Percentiles rank a stretch among this genome's conserved stretches.
Evolutionary conservation across 176 grass and related monocot species (phyloP).

Genomic region (Raddia distichophylla): DNA sequence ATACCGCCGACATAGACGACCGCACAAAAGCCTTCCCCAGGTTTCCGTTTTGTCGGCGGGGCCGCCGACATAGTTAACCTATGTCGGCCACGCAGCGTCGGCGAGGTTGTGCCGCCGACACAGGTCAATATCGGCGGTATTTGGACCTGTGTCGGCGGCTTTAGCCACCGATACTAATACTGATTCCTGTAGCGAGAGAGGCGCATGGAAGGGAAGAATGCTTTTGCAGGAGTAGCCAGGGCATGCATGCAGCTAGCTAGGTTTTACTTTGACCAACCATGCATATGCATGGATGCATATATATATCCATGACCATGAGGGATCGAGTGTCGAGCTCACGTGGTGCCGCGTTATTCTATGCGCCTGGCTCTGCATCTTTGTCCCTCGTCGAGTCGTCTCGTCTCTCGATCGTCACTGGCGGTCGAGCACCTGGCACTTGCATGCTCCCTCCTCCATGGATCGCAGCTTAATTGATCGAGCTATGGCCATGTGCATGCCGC

Average conservation of each 20-base stretch:
- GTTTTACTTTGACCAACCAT: conserved; percentile 34
- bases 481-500: no score
- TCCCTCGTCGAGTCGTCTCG: conserved; percentile 23
- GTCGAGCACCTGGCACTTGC: neutral
- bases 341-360: conserved; percentile 19
- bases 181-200: no score
- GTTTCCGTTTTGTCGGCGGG: no score
- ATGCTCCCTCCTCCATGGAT: neutral
- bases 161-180: no score
- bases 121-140: no score
- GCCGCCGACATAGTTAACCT: no score
- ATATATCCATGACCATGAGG: no score
- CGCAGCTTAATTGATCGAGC: neutral
- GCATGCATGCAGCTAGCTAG: neutral
- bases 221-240: conserved; percentile 16
- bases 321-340: conserved; percentile 34
- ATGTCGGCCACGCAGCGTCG: no score
- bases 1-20: no score
- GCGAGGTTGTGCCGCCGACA: no score
- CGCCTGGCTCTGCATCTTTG: conserved; percentile 22
- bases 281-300: neutral
- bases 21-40: no score
- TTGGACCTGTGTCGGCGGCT: no score
- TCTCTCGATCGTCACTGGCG: neutral
- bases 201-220: neutral